phyloP scores from a whole-genome alignment of 805 yeast species.

The Nematodospora valgi region DNA sequence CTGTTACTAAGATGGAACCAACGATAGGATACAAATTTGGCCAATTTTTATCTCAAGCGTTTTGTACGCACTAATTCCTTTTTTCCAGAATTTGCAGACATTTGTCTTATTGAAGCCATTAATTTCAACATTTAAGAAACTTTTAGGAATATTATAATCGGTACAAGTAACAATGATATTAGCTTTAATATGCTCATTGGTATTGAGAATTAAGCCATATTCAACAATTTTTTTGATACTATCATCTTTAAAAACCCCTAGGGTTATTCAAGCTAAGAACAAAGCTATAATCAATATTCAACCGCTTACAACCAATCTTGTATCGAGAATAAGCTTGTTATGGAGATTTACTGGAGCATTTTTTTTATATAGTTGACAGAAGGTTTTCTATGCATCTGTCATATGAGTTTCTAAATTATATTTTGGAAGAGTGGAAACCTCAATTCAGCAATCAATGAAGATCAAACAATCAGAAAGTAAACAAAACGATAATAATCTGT shows the following conservation, averaged over 20 bases:
- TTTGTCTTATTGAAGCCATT: constrained; percentile 23
- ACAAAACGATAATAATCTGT: constrained; percentile 23
- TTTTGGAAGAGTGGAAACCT: constrained; percentile 35
- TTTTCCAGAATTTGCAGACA: constrained; percentile 25
- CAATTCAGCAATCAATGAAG: constrained; percentile 25
- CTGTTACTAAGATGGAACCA: constrained; percentile 41
- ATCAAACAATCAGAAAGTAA: constrained; percentile 25
- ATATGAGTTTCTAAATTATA: constrained; percentile 19
- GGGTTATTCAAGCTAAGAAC: constrained; percentile 29
- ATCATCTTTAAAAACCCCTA: constrained; percentile 19
- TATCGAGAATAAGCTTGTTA: constrained; percentile 28
- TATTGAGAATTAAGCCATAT: constrained; percentile 23
- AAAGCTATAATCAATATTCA: constrained; percentile 35
- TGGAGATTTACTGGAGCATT: constrained; percentile 31
- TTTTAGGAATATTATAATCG: constrained; percentile 28
- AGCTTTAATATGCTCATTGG: constrained; percentile 25
- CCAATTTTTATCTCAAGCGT: constrained; percentile 28
- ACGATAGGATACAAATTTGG: constrained; percentile 35
- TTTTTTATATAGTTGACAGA: constrained; percentile 22
- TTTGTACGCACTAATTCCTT: constrained; percentile 31
- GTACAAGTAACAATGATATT: constrained; percentile 43
- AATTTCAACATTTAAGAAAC: constrained; percentile 15
- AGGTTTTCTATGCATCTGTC: constrained; percentile 18
- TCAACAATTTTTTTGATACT: constrained; percentile 24
- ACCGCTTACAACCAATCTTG: constrained; percentile 40